Conservation (phyloP, 495 filamentous ascomycete species). For the Penicillium coffeae region DNA sequence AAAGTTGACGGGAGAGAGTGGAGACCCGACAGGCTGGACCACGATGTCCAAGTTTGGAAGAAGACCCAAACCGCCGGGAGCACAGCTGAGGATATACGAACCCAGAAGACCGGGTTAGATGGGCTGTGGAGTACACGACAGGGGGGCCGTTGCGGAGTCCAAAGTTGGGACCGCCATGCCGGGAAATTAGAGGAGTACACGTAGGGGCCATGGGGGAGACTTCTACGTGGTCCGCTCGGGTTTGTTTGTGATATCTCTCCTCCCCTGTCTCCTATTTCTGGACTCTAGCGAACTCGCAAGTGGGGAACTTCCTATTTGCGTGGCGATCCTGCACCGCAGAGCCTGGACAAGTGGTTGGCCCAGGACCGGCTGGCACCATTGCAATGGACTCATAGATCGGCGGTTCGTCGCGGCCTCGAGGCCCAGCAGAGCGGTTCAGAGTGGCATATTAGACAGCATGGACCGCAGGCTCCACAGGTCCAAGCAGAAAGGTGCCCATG, state of each 20-base stretch:
- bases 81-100: background rate
- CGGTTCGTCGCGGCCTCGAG: background rate
- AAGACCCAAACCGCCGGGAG: background rate
- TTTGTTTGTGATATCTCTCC: too few species aligned
- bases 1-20: background rate
- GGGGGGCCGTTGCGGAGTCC: background rate
- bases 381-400: too few species aligned
- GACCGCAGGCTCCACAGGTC: background rate
- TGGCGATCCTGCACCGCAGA: background rate
- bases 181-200: background rate
- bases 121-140: background rate
- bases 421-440: background rate
- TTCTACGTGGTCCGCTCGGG: too few species aligned
- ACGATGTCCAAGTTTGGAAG: background rate
- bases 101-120: background rate
- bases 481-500: background rate
- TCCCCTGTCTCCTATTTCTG: too few species aligned
- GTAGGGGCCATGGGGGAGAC: too few species aligned
- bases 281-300: background rate
- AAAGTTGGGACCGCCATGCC: background rate
- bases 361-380: too few species aligned
- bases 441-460: too few species aligned
- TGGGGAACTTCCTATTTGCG: background rate
- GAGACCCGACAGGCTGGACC: slow-evolving; percentile 5
- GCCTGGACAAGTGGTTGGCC: background rate